Evolutionary conservation across 2,329 filamentous ascomycete species (phyloP).

Genomic region (Aspergillus hortae): DNA sequence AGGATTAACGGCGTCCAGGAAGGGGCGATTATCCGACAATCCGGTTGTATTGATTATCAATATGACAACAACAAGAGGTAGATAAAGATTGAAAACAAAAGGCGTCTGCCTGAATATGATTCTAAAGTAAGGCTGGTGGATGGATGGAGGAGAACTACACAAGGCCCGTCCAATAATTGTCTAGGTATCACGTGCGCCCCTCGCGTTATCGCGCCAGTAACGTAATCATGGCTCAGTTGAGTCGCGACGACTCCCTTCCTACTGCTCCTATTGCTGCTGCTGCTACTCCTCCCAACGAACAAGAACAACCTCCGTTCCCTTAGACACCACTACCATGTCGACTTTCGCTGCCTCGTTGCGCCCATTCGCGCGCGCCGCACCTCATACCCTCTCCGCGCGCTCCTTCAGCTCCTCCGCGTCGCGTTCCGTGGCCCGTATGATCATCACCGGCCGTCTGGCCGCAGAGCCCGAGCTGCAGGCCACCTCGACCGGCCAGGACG

Average conservation of each 20-base stretch:
- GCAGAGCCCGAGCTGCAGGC: slow-evolving; percentile 70
- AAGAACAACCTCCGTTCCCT: not conserved
- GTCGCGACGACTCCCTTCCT: not conserved
- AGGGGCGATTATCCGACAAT: too few relatives aligned
- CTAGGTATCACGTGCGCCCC: slow-evolving; percentile 4
- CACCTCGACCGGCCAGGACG: slow-evolving; percentile 67
- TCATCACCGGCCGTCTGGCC: slow-evolving; percentile 80
- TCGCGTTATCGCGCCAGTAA: not conserved
- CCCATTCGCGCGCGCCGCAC: slow-evolving; percentile 47
- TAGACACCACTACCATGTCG: slow-evolving; percentile 22
- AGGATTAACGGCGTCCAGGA: not conserved
- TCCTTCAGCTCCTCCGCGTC: slow-evolving; percentile 68
- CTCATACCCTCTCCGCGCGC: slow-evolving; percentile 49
- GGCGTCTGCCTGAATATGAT: too few relatives aligned
- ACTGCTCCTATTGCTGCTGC: not conserved
- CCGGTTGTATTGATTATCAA: too few relatives aligned
- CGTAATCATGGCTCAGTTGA: slow-evolving; percentile 1
- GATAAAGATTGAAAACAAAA: too few relatives aligned
- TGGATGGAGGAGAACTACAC: not conserved
- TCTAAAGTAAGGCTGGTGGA: not conserved
- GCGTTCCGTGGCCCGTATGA: slow-evolving; percentile 71
- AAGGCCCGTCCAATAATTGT: not conserved
- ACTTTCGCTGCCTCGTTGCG: slow-evolving; percentile 53
- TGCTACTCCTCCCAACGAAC: not conserved
- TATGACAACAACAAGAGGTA: too few relatives aligned